phyloP scores from a whole-genome alignment of 1,139 yeast species.

The Hyphopichia khmerensis region DNA sequence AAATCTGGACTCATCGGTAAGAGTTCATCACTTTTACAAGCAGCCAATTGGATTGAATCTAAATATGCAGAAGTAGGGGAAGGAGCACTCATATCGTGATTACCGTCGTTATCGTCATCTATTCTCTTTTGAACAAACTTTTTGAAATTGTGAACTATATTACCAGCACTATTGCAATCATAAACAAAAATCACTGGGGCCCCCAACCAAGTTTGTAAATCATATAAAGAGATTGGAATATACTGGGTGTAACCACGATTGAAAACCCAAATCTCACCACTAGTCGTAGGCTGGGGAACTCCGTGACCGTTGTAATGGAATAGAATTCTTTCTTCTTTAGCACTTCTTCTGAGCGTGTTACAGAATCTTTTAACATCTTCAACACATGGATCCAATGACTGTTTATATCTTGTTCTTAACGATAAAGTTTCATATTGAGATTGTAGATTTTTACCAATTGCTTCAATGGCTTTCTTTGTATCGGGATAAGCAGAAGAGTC shows the following conservation, averaged over 20 bases:
- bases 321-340: constrained; percentile 85
- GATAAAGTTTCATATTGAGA: constrained; percentile 87
- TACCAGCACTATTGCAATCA: constrained; percentile 95
- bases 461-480: constrained; percentile 88
- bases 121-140: constrained; percentile 88
- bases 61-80: constrained; percentile 70
- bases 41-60: constrained; percentile 92
- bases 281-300: constrained; percentile 94
- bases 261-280: constrained; percentile 99
- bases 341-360: constrained; percentile 81
- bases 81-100: constrained; percentile 63
- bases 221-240: constrained; percentile 91
- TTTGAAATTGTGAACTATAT: constrained; percentile 85
- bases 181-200: constrained; percentile 96
- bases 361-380: constrained; percentile 95
- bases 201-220: constrained; percentile 94
- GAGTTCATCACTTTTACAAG: constrained; percentile 83
- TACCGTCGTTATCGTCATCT: constrained; percentile 79
- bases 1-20: constrained; percentile 92
- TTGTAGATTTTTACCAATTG: constrained; percentile 85
- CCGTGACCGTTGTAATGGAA: constrained; percentile 99
- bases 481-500: constrained; percentile 85
- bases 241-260: constrained; percentile 96
- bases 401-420: constrained; percentile 85
- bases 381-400: constrained; percentile 89